Percentiles rank a stretch among this genome's conserved stretches.
These are phyloP conservation scores for Pseudozyma thailandica DNA, from an alignment of 1,284 basidiomycete genomes.

Conservation along the genomic window DNA sequence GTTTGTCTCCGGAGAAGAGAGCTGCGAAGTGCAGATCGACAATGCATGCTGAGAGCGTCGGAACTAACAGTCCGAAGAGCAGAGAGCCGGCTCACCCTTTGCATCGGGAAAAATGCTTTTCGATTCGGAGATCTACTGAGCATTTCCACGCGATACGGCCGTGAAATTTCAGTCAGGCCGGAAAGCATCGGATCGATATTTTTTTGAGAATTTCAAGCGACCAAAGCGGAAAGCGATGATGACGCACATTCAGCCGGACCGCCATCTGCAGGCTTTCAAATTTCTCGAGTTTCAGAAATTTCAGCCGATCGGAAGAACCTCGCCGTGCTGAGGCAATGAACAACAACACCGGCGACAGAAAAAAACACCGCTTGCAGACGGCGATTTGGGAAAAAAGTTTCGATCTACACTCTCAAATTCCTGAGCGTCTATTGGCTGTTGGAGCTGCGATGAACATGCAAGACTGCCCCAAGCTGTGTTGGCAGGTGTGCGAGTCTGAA, in stretches of 20 bases:
- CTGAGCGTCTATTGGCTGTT: not conserved
- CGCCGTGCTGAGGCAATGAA: too few species aligned
- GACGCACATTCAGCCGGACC: not conserved
- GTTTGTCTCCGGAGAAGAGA: too few species aligned
- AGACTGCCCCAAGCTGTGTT: too few species aligned
- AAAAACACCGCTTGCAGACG: not conserved
- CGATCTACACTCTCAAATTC: not conserved
- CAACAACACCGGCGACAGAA: too few species aligned
- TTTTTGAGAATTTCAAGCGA: not conserved
- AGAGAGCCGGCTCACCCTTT: too few species aligned
- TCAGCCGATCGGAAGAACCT: not conserved
- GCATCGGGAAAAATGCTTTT: too few species aligned
- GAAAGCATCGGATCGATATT: not conserved
- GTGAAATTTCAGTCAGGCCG: not conserved
- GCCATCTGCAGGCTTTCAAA: conserved; percentile 1
- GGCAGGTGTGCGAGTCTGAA: not conserved
- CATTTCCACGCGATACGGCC: not conserved
- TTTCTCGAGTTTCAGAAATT: not conserved
- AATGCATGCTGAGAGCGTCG: too few species aligned
- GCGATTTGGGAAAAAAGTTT: not conserved
- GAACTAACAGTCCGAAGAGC: too few species aligned
- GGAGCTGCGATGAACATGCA: too few species aligned
- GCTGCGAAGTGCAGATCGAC: too few species aligned
- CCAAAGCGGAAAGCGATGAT: not conserved
- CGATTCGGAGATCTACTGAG: too few species aligned